Conservation (phyloP, 2,329 filamentous ascomycete species). For the Graphium sp. region DNA sequence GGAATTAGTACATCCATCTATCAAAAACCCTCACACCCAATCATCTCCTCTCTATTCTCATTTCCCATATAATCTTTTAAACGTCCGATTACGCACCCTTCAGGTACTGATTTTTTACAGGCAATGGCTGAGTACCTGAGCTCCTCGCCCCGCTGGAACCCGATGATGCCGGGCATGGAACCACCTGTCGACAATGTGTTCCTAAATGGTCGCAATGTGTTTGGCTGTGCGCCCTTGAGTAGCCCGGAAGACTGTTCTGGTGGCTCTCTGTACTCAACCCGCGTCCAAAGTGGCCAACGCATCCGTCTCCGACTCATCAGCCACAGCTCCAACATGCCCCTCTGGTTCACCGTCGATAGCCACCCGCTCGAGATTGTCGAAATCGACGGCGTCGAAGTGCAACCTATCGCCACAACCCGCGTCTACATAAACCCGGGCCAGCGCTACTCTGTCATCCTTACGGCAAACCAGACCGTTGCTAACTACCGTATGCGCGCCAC, state of each 20-base stretch:
- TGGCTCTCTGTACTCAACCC: conserved; percentile 14
- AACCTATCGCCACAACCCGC: conserved; percentile 14
- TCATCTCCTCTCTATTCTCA: conserved; percentile 8
- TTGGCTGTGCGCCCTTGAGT: conserved; percentile 13
- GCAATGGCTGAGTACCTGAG: conserved; percentile 14
- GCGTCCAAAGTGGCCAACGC: conserved; percentile 10
- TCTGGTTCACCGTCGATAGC: conserved; percentile 20
- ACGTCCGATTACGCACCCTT: too few relatives aligned
- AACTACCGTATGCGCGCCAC: conserved; percentile 8
- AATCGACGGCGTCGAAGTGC: conserved; percentile 20
- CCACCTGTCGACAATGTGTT: conserved; percentile 20
- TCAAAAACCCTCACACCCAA: background rate
- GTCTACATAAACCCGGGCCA: conserved; percentile 21
- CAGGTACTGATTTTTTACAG: conserved; percentile 12
- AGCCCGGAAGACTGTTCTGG: conserved; percentile 10
- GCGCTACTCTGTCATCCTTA: conserved; percentile 18
- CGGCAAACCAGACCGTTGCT: conserved; percentile 10
- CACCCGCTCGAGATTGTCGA: conserved; percentile 19
- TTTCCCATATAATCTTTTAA: too few relatives aligned
- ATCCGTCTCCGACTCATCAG: conserved; percentile 21
- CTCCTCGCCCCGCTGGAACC: conserved; percentile 14
- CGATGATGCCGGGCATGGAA: conserved; percentile 17
- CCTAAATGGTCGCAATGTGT: conserved; percentile 19
- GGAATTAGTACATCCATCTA: conserved; percentile 11
- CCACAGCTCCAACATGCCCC: conserved; percentile 18